Percentiles rank a stretch among this genome's conserved stretches.
phyloP scores from a whole-genome alignment of 2,329 filamentous ascomycete genomes.

The Neoarthrinium moseri region DNA sequence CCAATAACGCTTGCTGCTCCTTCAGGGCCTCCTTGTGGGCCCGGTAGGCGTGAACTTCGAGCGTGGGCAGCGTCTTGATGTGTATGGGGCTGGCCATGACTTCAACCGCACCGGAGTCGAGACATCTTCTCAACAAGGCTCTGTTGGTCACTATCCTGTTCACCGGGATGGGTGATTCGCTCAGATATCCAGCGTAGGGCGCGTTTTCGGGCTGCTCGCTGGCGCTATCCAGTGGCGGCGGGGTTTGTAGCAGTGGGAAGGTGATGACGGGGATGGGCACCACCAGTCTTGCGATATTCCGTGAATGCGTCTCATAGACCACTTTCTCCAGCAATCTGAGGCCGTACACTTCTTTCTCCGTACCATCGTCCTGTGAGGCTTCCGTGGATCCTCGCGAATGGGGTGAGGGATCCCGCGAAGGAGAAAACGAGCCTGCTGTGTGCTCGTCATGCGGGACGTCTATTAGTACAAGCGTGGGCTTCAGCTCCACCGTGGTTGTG shows the following conservation, averaged over 20 bases:
- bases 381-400: slow-evolving; percentile 33
- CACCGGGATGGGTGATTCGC: slow-evolving; percentile 22
- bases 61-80: slow-evolving; percentile 68
- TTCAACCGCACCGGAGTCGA: slow-evolving; percentile 85
- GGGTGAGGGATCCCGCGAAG: slow-evolving; percentile 44
- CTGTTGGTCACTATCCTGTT: slow-evolving; percentile 37
- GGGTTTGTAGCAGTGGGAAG: slow-evolving; percentile 28
- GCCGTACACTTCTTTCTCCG: slow-evolving; percentile 53
- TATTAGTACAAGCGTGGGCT: slow-evolving; percentile 56
- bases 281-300: slow-evolving; percentile 55
- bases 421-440: slow-evolving; percentile 32
- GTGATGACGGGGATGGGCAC: slow-evolving; percentile 55
- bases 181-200: slow-evolving; percentile 22
- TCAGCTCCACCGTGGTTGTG: slow-evolving; percentile 48
- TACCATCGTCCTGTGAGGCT: slow-evolving; percentile 38
- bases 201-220: slow-evolving; percentile 18
- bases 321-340: slow-evolving; percentile 54
- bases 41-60: slow-evolving; percentile 82
- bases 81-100: slow-evolving; percentile 80
- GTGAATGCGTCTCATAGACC: slow-evolving; percentile 55
- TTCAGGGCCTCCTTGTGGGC: slow-evolving; percentile 73
- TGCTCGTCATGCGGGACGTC: slow-evolving; percentile 54
- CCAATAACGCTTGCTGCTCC: slow-evolving; percentile 70
- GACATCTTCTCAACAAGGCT: slow-evolving; percentile 63
- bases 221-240: slow-evolving; percentile 29